Percentiles rank a stretch among this genome's conserved stretches.
phyloP scores from a whole-genome alignment of 306 rosid genomes.

The Cajanus cajan region DNA sequence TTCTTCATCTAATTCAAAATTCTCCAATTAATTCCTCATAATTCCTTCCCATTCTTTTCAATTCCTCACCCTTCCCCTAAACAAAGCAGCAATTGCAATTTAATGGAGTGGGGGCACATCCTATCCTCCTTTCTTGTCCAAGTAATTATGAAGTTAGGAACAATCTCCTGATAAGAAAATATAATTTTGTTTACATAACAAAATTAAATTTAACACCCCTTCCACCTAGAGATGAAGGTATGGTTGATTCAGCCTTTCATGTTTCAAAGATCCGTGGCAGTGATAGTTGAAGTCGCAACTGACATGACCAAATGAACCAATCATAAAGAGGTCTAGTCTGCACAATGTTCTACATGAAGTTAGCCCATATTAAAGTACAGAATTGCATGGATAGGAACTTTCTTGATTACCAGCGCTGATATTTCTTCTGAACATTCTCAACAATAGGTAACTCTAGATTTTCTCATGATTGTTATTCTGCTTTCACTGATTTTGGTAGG shows the following conservation, averaged over 20 bases:
- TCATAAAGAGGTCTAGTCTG: neutral
- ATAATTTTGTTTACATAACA: neutral
- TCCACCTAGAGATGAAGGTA: neutral
- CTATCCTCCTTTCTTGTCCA: neutral
- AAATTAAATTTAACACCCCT: neutral
- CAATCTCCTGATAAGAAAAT: neutral
- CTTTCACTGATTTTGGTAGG: neutral
- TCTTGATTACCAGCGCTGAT: neutral
- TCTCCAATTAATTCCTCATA: no score
- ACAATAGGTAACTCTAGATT: neutral
- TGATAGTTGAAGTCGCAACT: neutral
- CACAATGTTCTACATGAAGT: neutral
- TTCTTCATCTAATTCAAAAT: no score
- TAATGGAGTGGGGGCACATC: neutral
- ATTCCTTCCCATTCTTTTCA: no score
- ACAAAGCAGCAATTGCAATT: neutral
- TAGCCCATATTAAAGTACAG: neutral
- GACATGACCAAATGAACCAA: neutral
- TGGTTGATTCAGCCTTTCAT: neutral
- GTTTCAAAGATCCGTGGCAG: neutral
- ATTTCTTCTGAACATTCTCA: neutral
- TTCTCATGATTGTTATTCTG: neutral
- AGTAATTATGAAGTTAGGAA: neutral
- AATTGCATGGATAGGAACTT: neutral
- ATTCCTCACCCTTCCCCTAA: no score